These are phyloP conservation scores for Lupinus albus DNA, from an alignment of 306 rosid species.

Conservation along the genomic window DNA sequence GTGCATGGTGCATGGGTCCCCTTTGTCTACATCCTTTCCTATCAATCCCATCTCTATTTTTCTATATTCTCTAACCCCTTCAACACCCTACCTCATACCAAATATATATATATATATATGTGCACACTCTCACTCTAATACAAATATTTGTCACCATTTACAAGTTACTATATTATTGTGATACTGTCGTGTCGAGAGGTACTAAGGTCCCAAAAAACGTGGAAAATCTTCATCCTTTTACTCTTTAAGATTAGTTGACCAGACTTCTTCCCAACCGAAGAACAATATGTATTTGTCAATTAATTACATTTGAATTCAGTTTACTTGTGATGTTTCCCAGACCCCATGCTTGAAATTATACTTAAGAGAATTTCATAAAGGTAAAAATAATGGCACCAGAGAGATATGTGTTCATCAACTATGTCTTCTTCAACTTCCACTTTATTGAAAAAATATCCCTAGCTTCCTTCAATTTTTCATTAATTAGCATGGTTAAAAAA, in stretches of 20 bases:
- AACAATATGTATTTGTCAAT: too few species aligned
- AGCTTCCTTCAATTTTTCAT: too few species aligned
- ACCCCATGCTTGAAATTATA: neutral
- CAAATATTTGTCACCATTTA: neutral
- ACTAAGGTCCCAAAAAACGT: conserved; percentile 1
- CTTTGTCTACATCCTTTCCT: conserved; percentile 23
- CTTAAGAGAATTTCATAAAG: neutral
- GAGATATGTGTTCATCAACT: too few species aligned
- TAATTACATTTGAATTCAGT: neutral
- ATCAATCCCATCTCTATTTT: conserved; percentile 30
- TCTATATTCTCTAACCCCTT: conserved; percentile 37
- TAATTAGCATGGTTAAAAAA: too few species aligned
- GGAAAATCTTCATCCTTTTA: neutral
- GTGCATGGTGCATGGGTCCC: conserved; percentile 1
- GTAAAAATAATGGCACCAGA: too few species aligned
- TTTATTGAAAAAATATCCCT: too few species aligned
- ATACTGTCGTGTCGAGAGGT: conserved; percentile 10
- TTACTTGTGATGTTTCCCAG: neutral
- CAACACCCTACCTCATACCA: neutral
- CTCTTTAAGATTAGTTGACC: neutral
- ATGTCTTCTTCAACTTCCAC: too few species aligned
- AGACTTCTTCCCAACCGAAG: neutral
- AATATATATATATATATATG: neutral
- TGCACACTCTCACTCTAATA: neutral
- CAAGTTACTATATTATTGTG: neutral